Evolutionary conservation across 2,329 filamentous ascomycete species (phyloP), one percentile per base, ranked within the genome.

Genomic region (Monilinia laxa): DNA sequence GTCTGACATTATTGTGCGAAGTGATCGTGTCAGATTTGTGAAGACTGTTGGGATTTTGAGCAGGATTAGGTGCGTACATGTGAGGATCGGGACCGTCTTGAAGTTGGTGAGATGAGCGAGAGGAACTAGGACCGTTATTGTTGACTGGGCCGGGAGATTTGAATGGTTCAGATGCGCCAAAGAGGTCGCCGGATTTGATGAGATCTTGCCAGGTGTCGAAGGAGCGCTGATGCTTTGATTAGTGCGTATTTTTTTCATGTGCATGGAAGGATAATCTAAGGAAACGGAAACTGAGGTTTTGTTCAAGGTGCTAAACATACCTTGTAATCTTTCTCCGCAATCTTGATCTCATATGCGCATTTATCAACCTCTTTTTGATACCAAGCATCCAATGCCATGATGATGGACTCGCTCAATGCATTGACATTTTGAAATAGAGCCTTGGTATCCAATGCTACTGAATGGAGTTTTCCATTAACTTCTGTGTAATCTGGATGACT

Each of bases 401-500:
- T 40, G 11, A 66, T 66, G 3, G 64, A 66, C 25, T 66, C 57
- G 31, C 58, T 63, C 57, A 66, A 51, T 38, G 57, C 58, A 55
- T 25, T 63, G 4, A 66, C 58, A n/a, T 66, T 66, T 52, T 63
- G 53, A 35, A 62, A 66, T 25, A 66, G 64, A 56, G 64, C 64
- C 35, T 66, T 63, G 3, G 64, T 63, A 23, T 66, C 64, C 7
- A 62, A 18, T 31, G 58, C 58, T 9, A 66, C 64, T 9, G 20
- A 42, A 51, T 66, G 64, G n/a, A 66, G 23, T 12, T 66, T 66
- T n/a, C 57, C 58, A 38, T 66, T 66, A 35, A 66, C 64, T 2
- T 66, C 64, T 12, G 64, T 63, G n/a, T 62, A 66, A 63, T 66
- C 64, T n/a, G 64, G 64, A 38, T 65, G 64, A 40, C 25, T 65